Evolutionary conservation across 257 asterid genomes (phyloP), one percentile per base, ranked within the genome.

Genomic region (Avicennia marina): DNA sequence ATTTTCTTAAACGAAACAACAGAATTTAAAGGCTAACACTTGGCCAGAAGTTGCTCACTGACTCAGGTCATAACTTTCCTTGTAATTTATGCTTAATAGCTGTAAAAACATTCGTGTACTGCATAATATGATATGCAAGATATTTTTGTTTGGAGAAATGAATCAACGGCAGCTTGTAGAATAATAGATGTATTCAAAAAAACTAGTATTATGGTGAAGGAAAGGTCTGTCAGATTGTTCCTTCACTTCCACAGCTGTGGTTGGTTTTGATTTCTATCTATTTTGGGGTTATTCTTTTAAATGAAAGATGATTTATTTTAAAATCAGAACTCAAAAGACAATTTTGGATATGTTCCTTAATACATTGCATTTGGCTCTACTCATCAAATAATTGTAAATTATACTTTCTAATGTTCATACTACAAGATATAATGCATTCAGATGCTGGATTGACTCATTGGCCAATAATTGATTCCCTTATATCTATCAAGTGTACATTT

Each of bases 371-470:
- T n/a, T n/a, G n/a, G n/a, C n/a, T n/a, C n/a, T 4, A 29, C 7
- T 29, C 34, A 29, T n/a, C n/a, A 29, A 9, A 29, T 29, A n/a
- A n/a, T n/a, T n/a, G n/a, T n/a, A n/a, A n/a, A n/a, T n/a, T 29
- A 9, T 2, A 29, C 4, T 4, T 2, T 29, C 3, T n/a, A 1
- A 3, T 11, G n/a, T 21, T 27, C 13, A 6, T 4, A 31, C 0
- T n/a, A n/a, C n/a, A n/a, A n/a, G n/a, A n/a, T n/a, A 29, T 26
- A 42, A 36, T 13, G 2, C 20, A 21, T 63, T 32, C 40, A 54
- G 57, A 58, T 27, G 51, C 40, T 58, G 49, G 42, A 42, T 32
- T 66, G 62, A 50, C 47, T 50, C 36, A 29, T 50, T 66, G 53
- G 48, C 65, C 16, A 12, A 20, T 18, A 45, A 11, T 41, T 42